Base-by-base conservation (phyloP, 257 asterid genomes). In the Sherardia arvensis region DNA sequence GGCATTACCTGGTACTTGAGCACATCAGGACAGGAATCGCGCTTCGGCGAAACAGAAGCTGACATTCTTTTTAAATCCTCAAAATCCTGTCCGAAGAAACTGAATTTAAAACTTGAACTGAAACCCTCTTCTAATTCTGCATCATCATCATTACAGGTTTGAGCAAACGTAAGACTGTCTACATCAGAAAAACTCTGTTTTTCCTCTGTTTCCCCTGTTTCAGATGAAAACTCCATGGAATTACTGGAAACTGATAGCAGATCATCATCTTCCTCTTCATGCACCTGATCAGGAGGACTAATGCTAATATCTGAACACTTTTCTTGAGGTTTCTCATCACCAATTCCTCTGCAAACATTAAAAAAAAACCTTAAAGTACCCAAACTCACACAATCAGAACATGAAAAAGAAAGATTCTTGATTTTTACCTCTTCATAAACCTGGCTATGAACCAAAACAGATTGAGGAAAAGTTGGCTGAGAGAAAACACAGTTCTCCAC, bases 1-100 rank as follows among this genome's bases (percentile, higher is more conserved):
- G 80, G 71, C 60, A 62, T 3, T 65, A 71, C 76, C 61, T 87
- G 77, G 62, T 67, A 85, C 82, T 84, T 77, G 36, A 73, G 75
- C 21, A 53, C 69, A 56, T 51, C 67, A 34, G 75, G 22, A 66
- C 72, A 57, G 60, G 69, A 53, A 8, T 65, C 69, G 34, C 71
- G 70, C 68, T 78, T 75, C 40, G 69, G 51, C 61, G 49, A 73
- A 80, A 72, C 84, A 75, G 87, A 77, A 53, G 62, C 75, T 65
- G 11, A 47, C 28, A 33, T 58, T 61, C 33, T 73, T 32, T 29
- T 11, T 5, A 7, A 53, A 65, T 54, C 76, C 26, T 51, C n/a
- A 23, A 54, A 63, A 21, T 70, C 65, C 69, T 23, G 69, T 22
- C 56, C 27, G 22, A 43, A 32, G 1, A 70, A 55, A 30, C 65